A percentile compares a stretch with the other conserved stretches of the same genome.
These are phyloP conservation scores for Ascochyta rabiei DNA, from an alignment of 2,329 filamentous ascomycete species.

Conservation along the genomic window DNA sequence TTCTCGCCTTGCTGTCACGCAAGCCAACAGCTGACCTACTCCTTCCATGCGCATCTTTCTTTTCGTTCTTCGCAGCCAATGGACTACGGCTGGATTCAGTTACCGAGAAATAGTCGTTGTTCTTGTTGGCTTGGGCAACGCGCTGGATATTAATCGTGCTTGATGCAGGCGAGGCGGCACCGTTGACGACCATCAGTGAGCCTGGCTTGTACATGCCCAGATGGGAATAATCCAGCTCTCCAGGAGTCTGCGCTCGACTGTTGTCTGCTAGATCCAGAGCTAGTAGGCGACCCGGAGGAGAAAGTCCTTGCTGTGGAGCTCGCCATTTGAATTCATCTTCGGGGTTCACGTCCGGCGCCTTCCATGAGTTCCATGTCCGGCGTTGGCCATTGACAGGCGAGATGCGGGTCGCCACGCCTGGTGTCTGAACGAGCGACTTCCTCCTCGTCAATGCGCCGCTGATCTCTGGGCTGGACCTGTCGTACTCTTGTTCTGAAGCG, in stretches of 20 bases:
- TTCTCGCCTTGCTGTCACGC: not conserved
- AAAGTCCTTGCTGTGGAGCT: conserved; percentile 17
- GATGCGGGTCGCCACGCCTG: conserved; percentile 47
- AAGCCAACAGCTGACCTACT: conserved; percentile 35
- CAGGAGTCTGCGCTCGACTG: conserved; percentile 47
- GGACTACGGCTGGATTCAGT: conserved; percentile 27
- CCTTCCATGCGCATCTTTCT: conserved; percentile 28
- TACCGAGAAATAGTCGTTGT: conserved; percentile 38
- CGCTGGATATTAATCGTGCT: conserved; percentile 33
- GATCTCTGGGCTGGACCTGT: conserved; percentile 18
- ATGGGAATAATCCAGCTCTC: conserved; percentile 51
- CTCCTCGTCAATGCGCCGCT: conserved; percentile 42
- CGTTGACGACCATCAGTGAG: conserved; percentile 55
- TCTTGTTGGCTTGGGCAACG: not conserved
- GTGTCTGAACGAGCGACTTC: conserved; percentile 48
- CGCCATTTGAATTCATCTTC: conserved; percentile 44
- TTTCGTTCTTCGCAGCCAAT: conserved; percentile 27
- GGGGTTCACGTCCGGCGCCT: conserved; percentile 28
- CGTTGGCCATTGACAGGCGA: conserved; percentile 42
- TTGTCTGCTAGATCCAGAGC: conserved; percentile 31
- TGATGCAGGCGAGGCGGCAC: conserved; percentile 53
- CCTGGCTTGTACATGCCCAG: conserved; percentile 52
- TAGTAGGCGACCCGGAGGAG: conserved; percentile 29
- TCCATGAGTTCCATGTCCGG: conserved; percentile 44
- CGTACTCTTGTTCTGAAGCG: conserved; percentile 17